Evolutionary conservation across 305 asterid species (phyloP), one percentile per base, ranked within the genome.

Genomic region (Nicotiana rustica): DNA sequence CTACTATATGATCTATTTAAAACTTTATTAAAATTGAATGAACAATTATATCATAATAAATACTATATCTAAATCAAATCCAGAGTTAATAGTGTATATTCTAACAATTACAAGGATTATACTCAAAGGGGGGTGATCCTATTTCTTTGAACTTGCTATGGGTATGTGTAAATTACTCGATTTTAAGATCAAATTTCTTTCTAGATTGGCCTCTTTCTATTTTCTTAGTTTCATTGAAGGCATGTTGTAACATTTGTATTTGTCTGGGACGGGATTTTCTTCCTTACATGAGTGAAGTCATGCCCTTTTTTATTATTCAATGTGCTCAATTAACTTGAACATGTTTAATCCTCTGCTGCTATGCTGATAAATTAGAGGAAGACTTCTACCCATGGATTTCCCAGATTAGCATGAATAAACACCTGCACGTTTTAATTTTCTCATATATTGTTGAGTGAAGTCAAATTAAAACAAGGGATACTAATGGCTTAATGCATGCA

Each of bases 191-290:
- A 10, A 36, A 5, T 49, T 18, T 25, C 21, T 15, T 44, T 73
- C 2, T 73, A 29, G 59, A 10, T 49, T 10, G 44, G 56, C 56
- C 56, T 49, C 15, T 8, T 49, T 10, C 7, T 17, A 70, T 70
- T 36, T 41, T 36, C 49, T 10, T 60, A 77, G 61, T 57, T 84
- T 81, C 86, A 49, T 83, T 85, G 62, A 82, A 96, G 99, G 97
- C 98, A 52, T 96, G 98, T 98, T 97, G 97, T 82, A 87, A 97
- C 78, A 94, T 96, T 67, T 96, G 97, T 95, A 92, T 91, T 90
- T 96, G 99, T 88, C 85, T 96, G 88, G 98, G 98, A 65, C 97
- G 89, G 88, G 99, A 96, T 89, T 96, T 96, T 87, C 94, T 94
- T 78, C 98, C 98, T 67, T 96, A 94, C 84, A 96, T 94, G 98